Base-by-base conservation (phyloP, 192 early-diverging fungal species). In the Pilobolus umbonatus region DNA sequence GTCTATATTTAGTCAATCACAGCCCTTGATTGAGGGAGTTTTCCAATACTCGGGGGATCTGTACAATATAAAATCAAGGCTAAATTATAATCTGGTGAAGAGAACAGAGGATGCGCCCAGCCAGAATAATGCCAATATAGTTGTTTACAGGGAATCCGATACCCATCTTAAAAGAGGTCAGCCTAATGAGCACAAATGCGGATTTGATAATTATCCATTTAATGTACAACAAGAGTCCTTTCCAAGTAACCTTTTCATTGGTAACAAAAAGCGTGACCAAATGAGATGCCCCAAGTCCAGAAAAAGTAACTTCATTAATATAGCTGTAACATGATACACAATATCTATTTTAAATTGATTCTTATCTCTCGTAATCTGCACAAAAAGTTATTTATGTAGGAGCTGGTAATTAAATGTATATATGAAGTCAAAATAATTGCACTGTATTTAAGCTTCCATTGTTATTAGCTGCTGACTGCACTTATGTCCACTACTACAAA, bases 391-490 rank as follows among this genome's bases (percentile, higher is more conserved):
- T 55, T 43, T 70, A 70, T 29, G 64, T 70, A 62, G 62, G 68
- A 46, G 68, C 62, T 32, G 68, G 68, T 70, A 70, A 62, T 31
- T 32, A 17, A 1, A 42, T 9, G 30, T 29, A n/a, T 26, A 50
- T 32, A 22, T 2, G 4, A 49, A 29, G 5, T 9, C 9, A 35
- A 47, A 26, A n/a, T 26, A 49, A 36, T 40, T 43, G 4, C 15
- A 2, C 1, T 12, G 19, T 11, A 39, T 17, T n/a, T 5, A 9
- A 10, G 5, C 28, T 34, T 30, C 21, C 58, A 29, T 24, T 12
- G 9, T 30, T 19, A 10, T 26, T 48, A 69, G 88, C 85, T 8
- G 86, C 86, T 6, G 88, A 88, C 60, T 90, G 88, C 65, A 80
- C 85, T 5, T 90, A 87, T 57, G 76, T 82, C 31, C 70, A 70